phyloP scores from a whole-genome alignment of 2,329 filamentous ascomycete genomes.

The Pleoardoris graminearum region DNA sequence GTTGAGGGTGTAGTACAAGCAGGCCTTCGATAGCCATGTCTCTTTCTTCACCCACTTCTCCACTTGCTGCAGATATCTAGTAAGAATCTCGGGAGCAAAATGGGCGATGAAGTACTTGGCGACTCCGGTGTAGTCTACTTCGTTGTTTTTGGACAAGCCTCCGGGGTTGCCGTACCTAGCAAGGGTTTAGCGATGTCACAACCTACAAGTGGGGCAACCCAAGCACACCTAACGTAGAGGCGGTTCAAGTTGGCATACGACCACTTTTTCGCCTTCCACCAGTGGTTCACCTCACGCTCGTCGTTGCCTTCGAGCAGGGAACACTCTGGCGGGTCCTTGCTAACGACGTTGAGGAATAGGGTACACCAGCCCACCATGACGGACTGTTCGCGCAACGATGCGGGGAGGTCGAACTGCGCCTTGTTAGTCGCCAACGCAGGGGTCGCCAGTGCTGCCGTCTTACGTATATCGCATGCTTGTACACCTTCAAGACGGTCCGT shows the following conservation, averaged over 20 bases:
- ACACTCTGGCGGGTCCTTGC: slow-evolving; percentile 77
- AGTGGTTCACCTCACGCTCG: slow-evolving; percentile 91
- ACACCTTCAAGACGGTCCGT: slow-evolving; percentile 90
- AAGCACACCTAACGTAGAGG: slow-evolving; percentile 79
- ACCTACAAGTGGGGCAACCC: neutral
- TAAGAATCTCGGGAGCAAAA: slow-evolving; percentile 94
- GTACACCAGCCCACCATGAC: slow-evolving; percentile 95
- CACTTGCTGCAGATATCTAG: slow-evolving; percentile 90
- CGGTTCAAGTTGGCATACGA: slow-evolving; percentile 97
- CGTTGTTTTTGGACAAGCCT: slow-evolving; percentile 72
- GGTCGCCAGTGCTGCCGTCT: slow-evolving; percentile 40
- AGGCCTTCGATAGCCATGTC: slow-evolving; percentile 91
- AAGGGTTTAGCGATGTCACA: slow-evolving; percentile 20
- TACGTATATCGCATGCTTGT: slow-evolving; percentile 98
- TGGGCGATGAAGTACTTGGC: slow-evolving; percentile 88
- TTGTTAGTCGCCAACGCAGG: slow-evolving; percentile 28
- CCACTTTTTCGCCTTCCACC: slow-evolving; percentile 99
- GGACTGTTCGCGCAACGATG: slow-evolving; percentile 75
- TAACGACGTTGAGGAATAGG: slow-evolving; percentile 86
- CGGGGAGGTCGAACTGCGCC: slow-evolving; percentile 79
- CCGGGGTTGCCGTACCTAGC: slow-evolving; percentile 87
- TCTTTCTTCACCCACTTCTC: slow-evolving; percentile 97
- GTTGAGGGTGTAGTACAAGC: slow-evolving; percentile 88
- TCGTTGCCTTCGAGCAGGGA: slow-evolving; percentile 79
- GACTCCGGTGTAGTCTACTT: slow-evolving; percentile 76